phyloP scores from a whole-genome alignment of 1,284 basidiomycete genomes.

The Cutaneotrichosporon sp. region DNA sequence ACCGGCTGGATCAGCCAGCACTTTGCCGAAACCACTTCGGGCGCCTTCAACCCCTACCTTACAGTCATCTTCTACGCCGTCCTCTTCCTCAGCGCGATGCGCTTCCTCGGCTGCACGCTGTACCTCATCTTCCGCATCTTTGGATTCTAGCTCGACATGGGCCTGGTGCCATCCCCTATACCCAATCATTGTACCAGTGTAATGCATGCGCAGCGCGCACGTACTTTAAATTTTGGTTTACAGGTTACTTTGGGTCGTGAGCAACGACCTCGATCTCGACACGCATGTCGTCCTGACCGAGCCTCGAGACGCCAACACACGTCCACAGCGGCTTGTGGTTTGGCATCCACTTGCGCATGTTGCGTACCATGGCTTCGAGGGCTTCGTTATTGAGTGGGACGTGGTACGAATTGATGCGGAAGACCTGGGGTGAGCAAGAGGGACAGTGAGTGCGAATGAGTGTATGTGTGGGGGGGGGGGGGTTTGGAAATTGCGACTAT shows the following conservation, averaged over 20 bases:
- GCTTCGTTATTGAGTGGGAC: slow-evolving; percentile 27
- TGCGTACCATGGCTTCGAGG: slow-evolving; percentile 26
- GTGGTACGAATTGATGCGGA: slow-evolving; percentile 32
- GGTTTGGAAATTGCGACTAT: neutral
- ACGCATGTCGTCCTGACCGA: slow-evolving; percentile 31
- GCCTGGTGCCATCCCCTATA: neutral
- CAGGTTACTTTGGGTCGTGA: slow-evolving; percentile 16
- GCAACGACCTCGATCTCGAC: slow-evolving; percentile 40
- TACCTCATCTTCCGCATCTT: slow-evolving; percentile 69
- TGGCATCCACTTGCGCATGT: slow-evolving; percentile 31
- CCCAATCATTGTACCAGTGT: slow-evolving; percentile 7
- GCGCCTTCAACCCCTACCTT: slow-evolving; percentile 76
- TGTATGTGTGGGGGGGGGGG: no score
- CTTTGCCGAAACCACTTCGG: slow-evolving; percentile 56
- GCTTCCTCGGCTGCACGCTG: slow-evolving; percentile 71
- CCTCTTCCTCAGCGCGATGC: slow-evolving; percentile 73
- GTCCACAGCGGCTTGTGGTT: slow-evolving; percentile 40
- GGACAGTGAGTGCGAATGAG: neutral
- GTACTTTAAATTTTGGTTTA: neutral
- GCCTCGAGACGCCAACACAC: slow-evolving; percentile 26
- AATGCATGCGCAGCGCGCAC: slow-evolving; percentile 8
- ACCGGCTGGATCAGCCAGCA: slow-evolving; percentile 51
- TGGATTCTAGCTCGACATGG: slow-evolving; percentile 38
- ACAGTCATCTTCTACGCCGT: slow-evolving; percentile 77
- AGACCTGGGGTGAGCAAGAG: slow-evolving; percentile 20